Base-by-base conservation (phyloP, 1,284 basidiomycete species). In the Mycocalia duriaeana region DNA sequence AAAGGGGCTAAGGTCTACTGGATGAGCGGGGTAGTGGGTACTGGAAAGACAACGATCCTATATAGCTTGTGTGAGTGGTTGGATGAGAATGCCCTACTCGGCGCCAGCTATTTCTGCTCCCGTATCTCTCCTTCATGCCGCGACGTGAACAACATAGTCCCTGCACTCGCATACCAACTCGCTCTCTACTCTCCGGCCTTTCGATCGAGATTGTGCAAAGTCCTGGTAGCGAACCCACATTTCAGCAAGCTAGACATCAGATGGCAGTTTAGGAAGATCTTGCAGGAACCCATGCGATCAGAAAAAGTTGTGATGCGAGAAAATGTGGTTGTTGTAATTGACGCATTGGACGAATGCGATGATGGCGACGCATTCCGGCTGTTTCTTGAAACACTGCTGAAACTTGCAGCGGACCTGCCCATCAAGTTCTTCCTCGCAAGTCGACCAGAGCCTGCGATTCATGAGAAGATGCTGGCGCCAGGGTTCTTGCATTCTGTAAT, bases 311-410 rank as follows among this genome's bases (percentile, higher is more conserved):
- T n/a, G 28, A n/a, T 8, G 8, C n/a, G 8, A 31, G 28, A 8
- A 8, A 31, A 31, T n/a, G n/a, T 8, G 28, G 28, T 31, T 31
- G n/a, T 31, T 31, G n/a, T 31, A 5, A 22, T 39, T 16, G 37
- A 39, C 20, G 37, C 37, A 18, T 20, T 39, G 13, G 37, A 39
- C 22, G 37, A 39, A 39, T 39, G 37, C 20, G 37, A 39, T 13
- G 18, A 39, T 39, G 37, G 6, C 13, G 20, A 16, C 16, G 37
- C 37, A 18, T 18, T 20, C 16, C 13, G 22, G 20, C 16, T 7
- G 11, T 39, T 39, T 22, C 22, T 39, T 7, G 20, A 39, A 11
- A 20, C 20, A 13, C 13, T 39, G 13, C 37, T 39, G 5, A 22
- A 39, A 7, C 16, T 18, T 16, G 5, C 13, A 13, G 16, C 5